Conservation (phyloP, 2,329 filamentous ascomycete genomes). For the Calonectria pauciramosa region DNA sequence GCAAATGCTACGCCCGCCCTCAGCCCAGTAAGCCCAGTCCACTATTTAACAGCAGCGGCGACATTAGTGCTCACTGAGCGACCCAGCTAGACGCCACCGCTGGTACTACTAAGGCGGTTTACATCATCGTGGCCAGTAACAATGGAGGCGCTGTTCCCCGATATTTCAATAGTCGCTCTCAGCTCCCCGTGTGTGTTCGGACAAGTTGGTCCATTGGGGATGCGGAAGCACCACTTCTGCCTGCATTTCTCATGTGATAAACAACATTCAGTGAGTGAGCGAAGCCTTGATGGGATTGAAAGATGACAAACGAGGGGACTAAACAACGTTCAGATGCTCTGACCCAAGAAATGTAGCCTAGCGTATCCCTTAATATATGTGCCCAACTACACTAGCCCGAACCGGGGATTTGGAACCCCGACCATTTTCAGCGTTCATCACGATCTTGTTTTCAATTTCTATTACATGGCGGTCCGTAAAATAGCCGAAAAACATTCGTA, state of each 20-base stretch:
- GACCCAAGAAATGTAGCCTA: too few species aligned
- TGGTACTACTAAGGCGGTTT: neutral
- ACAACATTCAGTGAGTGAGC: neutral
- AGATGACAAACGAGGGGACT: neutral
- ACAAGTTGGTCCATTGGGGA: neutral
- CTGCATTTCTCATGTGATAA: neutral
- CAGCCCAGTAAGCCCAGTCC: neutral
- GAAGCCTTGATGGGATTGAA: neutral
- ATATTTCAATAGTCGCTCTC: neutral
- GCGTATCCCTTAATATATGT: too few species aligned
- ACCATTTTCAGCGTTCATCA: too few species aligned
- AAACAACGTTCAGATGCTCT: neutral
- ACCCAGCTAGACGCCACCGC: neutral
- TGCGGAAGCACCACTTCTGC: neutral
- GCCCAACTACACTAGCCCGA: too few species aligned
- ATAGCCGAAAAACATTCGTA: too few species aligned
- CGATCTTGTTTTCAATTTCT: too few species aligned
- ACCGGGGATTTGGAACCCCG: too few species aligned
- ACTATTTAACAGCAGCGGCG: neutral
- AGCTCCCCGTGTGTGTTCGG: neutral
- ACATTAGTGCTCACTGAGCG: neutral
- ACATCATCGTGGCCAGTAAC: neutral
- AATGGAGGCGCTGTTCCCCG: neutral
- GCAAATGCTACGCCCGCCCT: neutral
- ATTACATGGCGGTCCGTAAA: too few species aligned